A percentile compares a stretch with the other conserved stretches of the same genome.
These are phyloP conservation scores for Globisporangium paroecandrum DNA, from an alignment of 352 stramenopile species.

Conservation along the genomic window DNA sequence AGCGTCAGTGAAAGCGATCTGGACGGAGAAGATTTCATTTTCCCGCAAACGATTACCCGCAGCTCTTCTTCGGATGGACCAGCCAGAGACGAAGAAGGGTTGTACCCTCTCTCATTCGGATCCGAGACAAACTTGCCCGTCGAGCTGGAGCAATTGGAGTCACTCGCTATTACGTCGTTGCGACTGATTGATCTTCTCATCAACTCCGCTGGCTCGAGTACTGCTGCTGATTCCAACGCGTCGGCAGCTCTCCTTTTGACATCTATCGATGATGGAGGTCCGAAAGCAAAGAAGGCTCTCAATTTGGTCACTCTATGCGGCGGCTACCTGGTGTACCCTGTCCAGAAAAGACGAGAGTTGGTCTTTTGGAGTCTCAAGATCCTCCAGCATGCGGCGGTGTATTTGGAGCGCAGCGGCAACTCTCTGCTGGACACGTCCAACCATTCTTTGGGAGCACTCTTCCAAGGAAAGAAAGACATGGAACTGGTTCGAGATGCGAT, in stretches of 20 bases:
- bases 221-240: conserved; percentile 1
- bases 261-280: conserved; percentile 40
- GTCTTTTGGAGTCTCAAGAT: conserved; percentile 48
- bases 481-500: conserved; percentile 36
- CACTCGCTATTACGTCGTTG: conserved; percentile 43
- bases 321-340: conserved; percentile 47
- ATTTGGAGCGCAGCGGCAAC: conserved; percentile 10
- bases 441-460: conserved; percentile 52
- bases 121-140: conserved; percentile 19
- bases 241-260: conserved; percentile 33
- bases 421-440: conserved; percentile 19
- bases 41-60: conserved; percentile 8
- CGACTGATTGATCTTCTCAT: conserved; percentile 44
- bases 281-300: conserved; percentile 32
- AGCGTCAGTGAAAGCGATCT: conserved; percentile 5
- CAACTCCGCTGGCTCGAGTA: conserved; percentile 5
- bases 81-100: conserved; percentile 5
- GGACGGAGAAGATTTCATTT: conserved; percentile 13
- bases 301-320: conserved; percentile 55
- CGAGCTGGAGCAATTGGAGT: conserved; percentile 30
- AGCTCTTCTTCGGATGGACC: conserved; percentile 4
- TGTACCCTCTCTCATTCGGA: conserved; percentile 38
- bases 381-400: conserved; percentile 39
- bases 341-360: conserved; percentile 34
- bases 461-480: conserved; percentile 42